Evolutionary conservation across 169 alveolate genomes (phyloP).

Genomic region (Amoebophrya sp.): DNA sequence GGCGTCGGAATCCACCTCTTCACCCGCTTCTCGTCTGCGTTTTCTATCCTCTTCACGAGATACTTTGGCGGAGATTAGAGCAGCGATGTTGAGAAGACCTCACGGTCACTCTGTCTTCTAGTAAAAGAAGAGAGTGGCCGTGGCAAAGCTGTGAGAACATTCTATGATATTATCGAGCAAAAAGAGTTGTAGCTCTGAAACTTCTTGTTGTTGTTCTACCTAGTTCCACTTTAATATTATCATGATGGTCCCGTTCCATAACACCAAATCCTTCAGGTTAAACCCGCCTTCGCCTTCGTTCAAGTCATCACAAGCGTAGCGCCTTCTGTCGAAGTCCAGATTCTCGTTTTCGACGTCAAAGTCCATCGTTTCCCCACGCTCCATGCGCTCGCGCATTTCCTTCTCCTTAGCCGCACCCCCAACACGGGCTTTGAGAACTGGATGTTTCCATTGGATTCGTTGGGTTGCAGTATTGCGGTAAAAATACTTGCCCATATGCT

Average conservation of each 20-base stretch:
- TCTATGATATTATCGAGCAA: no score
- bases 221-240: no score
- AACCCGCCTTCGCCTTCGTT: constrained; percentile 1
- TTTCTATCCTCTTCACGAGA: background rate
- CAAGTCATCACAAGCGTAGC: background rate
- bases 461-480: background rate
- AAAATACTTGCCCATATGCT: background rate
- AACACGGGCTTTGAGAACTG: background rate
- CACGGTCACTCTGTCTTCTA: no score
- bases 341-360: background rate
- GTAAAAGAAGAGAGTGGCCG: no score
- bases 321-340: background rate
- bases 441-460: background rate
- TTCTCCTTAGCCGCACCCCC: background rate
- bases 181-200: no score
- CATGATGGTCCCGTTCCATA: no score
- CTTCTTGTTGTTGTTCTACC: no score
- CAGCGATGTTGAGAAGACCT: no score
- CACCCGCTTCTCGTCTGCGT: background rate
- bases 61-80: constrained; percentile 9
- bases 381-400: background rate
- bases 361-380: background rate
- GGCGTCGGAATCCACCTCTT: background rate
- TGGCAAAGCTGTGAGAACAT: no score
- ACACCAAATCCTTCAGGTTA: background rate